A percentile compares a stretch with the other conserved stretches of the same genome.
Evolutionary conservation across 2,329 filamentous ascomycete species (phyloP).

Genomic region (Blastomyces gilchristii): DNA sequence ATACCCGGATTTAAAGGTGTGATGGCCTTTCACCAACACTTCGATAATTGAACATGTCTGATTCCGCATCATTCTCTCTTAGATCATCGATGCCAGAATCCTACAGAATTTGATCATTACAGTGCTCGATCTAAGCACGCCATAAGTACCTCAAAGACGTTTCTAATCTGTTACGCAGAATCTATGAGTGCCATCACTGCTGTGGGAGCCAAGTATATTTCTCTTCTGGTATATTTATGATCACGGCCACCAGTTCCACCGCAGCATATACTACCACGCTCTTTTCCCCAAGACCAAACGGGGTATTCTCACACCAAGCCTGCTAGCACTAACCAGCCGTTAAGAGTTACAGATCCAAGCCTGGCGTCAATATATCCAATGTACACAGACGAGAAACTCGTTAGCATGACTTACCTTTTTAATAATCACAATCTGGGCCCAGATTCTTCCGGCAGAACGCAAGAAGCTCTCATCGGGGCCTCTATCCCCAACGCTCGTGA

Average conservation of each 20-base stretch:
- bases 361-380: background rate
- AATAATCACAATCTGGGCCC: conserved; percentile 10
- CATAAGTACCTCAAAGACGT: background rate
- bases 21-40: background rate
- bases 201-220: background rate
- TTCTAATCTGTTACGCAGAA: background rate
- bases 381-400: conserved; percentile 7
- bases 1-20: conserved; percentile 1
- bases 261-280: conserved; percentile 6
- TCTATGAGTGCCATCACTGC: conserved; percentile 4
- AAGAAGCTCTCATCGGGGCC: background rate
- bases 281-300: background rate
- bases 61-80: background rate
- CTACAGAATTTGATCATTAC: background rate
- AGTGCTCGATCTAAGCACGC: background rate
- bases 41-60: background rate
- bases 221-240: too few relatives aligned
- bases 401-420: conserved; percentile 9
- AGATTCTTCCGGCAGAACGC: background rate
- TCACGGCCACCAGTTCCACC: conserved; percentile 10
- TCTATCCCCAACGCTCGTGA: background rate
- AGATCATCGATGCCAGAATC: background rate
- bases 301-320: background rate
- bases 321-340: background rate
- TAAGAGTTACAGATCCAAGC: background rate